Base-by-base conservation (phyloP, 2,329 filamentous ascomycete species). In the Orbilia brochopaga region DNA sequence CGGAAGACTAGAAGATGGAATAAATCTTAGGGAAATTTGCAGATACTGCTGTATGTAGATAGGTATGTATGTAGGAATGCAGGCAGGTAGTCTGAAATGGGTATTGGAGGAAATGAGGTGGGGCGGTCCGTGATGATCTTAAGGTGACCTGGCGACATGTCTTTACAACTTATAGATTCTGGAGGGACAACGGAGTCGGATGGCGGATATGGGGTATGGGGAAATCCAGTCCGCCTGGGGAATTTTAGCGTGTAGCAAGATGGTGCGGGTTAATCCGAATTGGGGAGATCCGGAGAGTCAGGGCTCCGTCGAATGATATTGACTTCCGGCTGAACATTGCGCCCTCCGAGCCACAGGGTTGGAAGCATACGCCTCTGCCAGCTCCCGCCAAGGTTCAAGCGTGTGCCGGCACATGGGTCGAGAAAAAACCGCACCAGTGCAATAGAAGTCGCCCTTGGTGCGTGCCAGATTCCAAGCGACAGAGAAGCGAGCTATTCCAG, bases 181-280 rank as follows among this genome's bases (percentile, higher is more conserved):
- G 44, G 48, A 58, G 53, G 48, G 23, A 52, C 19, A 44, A 32
- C 55, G 58, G 59, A n/a, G 56, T 72, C 67, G 67, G 67, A 65
- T 44, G 37, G 66, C 60, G 67, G 67, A 65, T 72, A 72, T 72
- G 67, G 67, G 67, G 67, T 72, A 72, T 72, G 67, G 67, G 67
- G 60, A 70, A 61, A 72, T 55, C 48, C 50, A 60, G 60, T 48
- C 60, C 55, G 53, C 60, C 56, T 64, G 59, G n/a, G n/a, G 66
- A 57, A 58, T 60, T 50, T 51, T 72, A 60, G 52, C 54, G 44
- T 52, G 66, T 55, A 59, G 51, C 46, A 70, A 60, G 55, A 21
- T 32, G 37, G 54, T 56, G 32, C 50, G 60, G 60, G 56, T 72
- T 72, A 72, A 72, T 72, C 67, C 67, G 67, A 55, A 15, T 40